Evolutionary conservation across 495 filamentous ascomycete genomes (phyloP), one percentile per base, ranked within the genome.

Genomic region (Apodospora peruviana): DNA sequence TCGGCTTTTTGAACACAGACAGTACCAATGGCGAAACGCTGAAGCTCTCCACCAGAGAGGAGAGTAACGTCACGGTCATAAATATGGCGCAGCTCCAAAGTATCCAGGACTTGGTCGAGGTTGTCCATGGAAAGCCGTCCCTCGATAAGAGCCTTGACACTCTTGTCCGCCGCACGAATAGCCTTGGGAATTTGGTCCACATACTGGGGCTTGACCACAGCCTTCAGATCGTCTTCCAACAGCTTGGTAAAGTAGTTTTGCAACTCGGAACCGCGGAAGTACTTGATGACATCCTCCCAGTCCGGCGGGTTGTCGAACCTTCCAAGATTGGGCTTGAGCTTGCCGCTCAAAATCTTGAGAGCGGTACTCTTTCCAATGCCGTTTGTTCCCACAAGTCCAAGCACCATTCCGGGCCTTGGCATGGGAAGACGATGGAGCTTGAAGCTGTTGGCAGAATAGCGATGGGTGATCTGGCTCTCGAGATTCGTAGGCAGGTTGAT

Each of bases 291-390:
- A 70, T 97, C 94, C 68, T 97, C 91, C 93, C 93, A 98, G 65
- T 98, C 93, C 3, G 93, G 94, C 1, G 91, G 91, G 68, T 96
- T 91, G 52, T 97, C 90, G 69, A 86, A 96, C 60, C 88, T 77
- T 45, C 93, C 93, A 61, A 98, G 69, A 62, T 98, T 98, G 42
- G 93, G 93, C 83, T 98, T 98, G 54, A 97, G 77, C 70, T 97
- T 98, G 51, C 93, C 93, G 61, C 89, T 93, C 55, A 98, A 81
- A 63, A 98, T 96, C 74, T 97, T 97, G 66, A 98, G 75, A 1
- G 93, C 93, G 0, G 93, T 97, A 72, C 90, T 96, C 79, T 98
- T 97, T 68, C 93, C 93, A 62, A 97, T 98, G 86, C 93, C 93
- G 82, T 98, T 97, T 45, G 91, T 96, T 61, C 93, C 93, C 17